Base-by-base conservation (phyloP, 2,329 filamentous ascomycete genomes). In the Aspergillus pseudonomiae region DNA sequence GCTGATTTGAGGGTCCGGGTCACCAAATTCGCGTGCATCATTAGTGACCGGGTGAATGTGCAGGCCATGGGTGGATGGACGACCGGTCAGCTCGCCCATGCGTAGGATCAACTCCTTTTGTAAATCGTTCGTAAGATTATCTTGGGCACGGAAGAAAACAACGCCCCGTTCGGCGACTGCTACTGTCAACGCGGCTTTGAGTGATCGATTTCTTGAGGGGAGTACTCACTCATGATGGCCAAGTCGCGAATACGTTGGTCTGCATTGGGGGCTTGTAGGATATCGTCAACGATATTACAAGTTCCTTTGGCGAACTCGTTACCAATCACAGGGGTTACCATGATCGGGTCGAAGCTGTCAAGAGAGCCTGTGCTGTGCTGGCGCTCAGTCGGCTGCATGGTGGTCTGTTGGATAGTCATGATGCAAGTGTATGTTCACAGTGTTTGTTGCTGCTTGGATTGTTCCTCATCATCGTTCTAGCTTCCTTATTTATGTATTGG, bases 141-240 rank as follows among this genome's bases (percentile, higher is more conserved):
- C 79, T 67, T 91, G 89, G 26, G 85, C 83, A 19, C 88, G 84
- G 77, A 91, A 90, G 78, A 91, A 90, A 24, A 91, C 88, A 4
- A 91, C 89, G 6, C 89, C 89, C 0, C 89, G 85, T 61, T 86
- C 84, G 1, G 89, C 91, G 67, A 91, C 88, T 90, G 36, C 11
- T 6, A 16, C 3, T 24, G 6, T 34, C 21, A 46, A 6, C 0
- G 14, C 14, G 12, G 19, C 19, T n/a, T 24, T 16, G 6, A 9
- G 16, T 16, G 32, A 4, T 6, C 48, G 24, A 19, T 28, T 19
- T 9, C 19, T 41, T 19, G 39, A 9, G 3, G 28, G 30, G 53
- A 32, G n/a, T 39, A 41, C 39, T 6, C 39, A 90, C 88, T 85
- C 1, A 87, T 89, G 63, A 91, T 87, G 39, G 88, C 89, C 0